Conservation (phyloP, 2,329 filamentous ascomycete species). For the Trichophyton schoenleinii region DNA sequence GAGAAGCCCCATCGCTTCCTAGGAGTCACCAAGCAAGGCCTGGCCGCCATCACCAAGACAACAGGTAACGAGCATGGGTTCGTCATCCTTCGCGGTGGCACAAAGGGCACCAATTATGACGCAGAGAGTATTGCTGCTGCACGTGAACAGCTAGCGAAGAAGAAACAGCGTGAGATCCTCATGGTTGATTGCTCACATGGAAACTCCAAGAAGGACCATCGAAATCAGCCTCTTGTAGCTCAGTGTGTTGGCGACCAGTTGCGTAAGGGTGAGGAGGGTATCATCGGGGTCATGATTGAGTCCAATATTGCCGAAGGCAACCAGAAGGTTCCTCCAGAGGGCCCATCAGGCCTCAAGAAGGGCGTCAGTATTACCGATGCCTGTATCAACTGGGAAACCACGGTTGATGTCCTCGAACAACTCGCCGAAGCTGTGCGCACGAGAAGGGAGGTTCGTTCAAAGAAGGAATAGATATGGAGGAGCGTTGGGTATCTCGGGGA, state of each 20-base stretch:
- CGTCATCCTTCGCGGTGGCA: constrained; percentile 85
- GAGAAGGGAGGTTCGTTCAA: constrained; percentile 44
- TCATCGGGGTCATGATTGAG: constrained; percentile 99
- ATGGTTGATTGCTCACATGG: constrained; percentile 99
- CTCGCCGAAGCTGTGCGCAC: constrained; percentile 71
- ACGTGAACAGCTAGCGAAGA: constrained; percentile 63
- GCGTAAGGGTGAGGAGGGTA: constrained; percentile 64
- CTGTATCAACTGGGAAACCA: constrained; percentile 87
- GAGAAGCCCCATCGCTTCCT: constrained; percentile 91
- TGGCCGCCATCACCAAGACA: constrained; percentile 89
- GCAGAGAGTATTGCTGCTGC: constrained; percentile 70
- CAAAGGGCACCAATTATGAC: constrained; percentile 89
- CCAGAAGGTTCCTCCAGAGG: constrained; percentile 84
- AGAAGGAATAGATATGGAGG: not conserved
- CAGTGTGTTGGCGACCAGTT: constrained; percentile 73
- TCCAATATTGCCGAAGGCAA: constrained; percentile 89
- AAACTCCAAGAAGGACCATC: constrained; percentile 91
- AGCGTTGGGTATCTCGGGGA: not conserved
- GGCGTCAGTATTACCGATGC: constrained; percentile 95
- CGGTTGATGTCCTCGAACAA: constrained; percentile 67
- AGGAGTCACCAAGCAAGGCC: constrained; percentile 89
- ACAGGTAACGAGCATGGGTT: constrained; percentile 95
- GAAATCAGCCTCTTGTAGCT: constrained; percentile 92
- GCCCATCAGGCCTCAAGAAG: constrained; percentile 73
- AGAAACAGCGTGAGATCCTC: constrained; percentile 60